Base-by-base conservation (phyloP, 805 yeast species). In the Saccharomyces kudriavzevii region DNA sequence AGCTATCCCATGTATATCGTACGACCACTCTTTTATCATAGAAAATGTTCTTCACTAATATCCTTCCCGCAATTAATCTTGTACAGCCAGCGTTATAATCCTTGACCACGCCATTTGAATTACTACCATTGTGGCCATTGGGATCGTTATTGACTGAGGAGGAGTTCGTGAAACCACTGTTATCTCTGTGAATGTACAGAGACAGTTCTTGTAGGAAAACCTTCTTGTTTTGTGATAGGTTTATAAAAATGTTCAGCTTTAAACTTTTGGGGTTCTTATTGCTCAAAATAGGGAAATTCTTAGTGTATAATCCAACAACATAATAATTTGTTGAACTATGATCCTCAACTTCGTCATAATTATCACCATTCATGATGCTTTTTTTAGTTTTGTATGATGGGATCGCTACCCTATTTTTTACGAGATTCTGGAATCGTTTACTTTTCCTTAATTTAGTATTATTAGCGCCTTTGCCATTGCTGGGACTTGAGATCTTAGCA, bases 21-120 rank as follows among this genome's bases (percentile, higher is more conserved):
- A 87, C 78, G 13, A 81, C 78, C 13, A 92, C 86, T 35, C 72
- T 65, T 69, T 91, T 91, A 45, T 81, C 77, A 69, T 75, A 91
- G 11, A 85, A 75, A 2, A 89, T 52, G 71, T 91, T 92, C 62
- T 81, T 80, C 27, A 87, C 97, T 2, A 94, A 87, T 47, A 91
- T 76, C 51, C 83, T 83, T 1, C 97, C 97, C 49, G 80, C 66
- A 14, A 91, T 70, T 53, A 73, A 54, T 47, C 56, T 49, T 49
- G 40, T 22, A 48, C 40, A 20, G 29, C 47, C 43, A 5, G 28
- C 50, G 11, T 28, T 50, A 11, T 30, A 26, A 25, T 49, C 49
- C 10, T 22, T 29, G 25, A 11, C 11, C 22, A 35, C 11, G 17
- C 4, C 11, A 6, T 14, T 10, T 13, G 10, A 5, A 22, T 26